These are phyloP conservation scores for Parascedosporium putredinis DNA, from an alignment of 2,329 filamentous ascomycete species.

Conservation along the genomic window DNA sequence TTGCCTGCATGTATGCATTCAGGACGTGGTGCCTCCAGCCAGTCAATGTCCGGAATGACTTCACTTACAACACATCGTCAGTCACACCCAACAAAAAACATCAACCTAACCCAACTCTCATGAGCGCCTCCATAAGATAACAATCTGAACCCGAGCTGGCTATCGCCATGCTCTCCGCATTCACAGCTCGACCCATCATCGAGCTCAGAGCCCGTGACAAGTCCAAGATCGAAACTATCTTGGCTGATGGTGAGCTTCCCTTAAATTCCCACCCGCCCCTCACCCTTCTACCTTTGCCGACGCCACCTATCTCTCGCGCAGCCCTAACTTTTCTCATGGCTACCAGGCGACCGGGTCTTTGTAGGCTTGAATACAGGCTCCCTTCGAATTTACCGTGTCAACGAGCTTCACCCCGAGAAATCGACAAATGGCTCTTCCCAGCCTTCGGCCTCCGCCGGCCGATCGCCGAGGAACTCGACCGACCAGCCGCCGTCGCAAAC, in stretches of 20 bases:
- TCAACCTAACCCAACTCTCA: background rate
- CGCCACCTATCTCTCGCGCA: background rate
- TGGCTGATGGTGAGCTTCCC: slow-evolving; percentile 62
- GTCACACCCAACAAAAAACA: background rate
- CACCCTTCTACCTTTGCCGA: background rate
- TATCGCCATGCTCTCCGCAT: slow-evolving; percentile 83
- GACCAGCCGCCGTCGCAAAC: slow-evolving; percentile 18
- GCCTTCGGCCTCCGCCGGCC: slow-evolving; percentile 19
- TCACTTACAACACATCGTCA: slow-evolving; percentile 3
- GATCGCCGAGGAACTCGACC: slow-evolving; percentile 9
- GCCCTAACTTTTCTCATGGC: slow-evolving; percentile 10
- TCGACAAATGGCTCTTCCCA: slow-evolving; percentile 23
- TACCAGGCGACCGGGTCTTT: slow-evolving; percentile 71
- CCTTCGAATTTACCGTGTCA: slow-evolving; percentile 84
- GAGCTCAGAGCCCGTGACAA: slow-evolving; percentile 95
- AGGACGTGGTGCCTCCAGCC: background rate
- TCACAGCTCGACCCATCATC: slow-evolving; percentile 90
- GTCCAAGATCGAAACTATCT: slow-evolving; percentile 90
- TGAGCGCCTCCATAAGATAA: slow-evolving; percentile 4
- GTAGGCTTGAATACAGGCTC: slow-evolving; percentile 85
- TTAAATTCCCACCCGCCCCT: background rate
- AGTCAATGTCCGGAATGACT: slow-evolving; percentile 6
- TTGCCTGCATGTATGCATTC: background rate
- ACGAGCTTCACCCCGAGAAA: slow-evolving; percentile 41
- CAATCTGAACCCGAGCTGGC: slow-evolving; percentile 25